These are phyloP conservation scores for Speleostelium caveatum DNA, from an alignment of 78 protist genomes.

Conservation along the genomic window DNA sequence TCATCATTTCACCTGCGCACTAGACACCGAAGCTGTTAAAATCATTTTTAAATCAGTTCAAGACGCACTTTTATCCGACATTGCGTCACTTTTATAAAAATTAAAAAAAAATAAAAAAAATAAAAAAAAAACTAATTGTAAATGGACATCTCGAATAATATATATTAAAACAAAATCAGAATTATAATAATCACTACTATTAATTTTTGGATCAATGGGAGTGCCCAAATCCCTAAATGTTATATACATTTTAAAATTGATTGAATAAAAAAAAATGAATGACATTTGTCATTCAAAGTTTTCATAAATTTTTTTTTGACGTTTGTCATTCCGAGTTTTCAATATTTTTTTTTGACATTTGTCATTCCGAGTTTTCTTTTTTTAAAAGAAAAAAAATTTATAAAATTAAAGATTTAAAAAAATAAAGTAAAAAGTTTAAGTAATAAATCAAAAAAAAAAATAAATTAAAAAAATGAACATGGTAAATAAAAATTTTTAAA, in stretches of 20 bases:
- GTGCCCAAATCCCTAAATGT: no score
- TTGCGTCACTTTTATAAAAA: constrained; percentile 17
- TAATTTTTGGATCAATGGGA: no score
- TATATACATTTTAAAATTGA: no score
- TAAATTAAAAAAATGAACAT: background rate
- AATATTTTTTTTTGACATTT: no score
- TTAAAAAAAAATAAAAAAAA: background rate
- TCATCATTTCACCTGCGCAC: constrained; percentile 86
- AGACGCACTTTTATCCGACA: constrained; percentile 17
- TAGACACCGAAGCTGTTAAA: constrained; percentile 77
- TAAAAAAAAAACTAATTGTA: background rate
- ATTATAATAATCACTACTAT: no score
- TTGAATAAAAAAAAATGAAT: background rate
- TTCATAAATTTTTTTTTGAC: no score
- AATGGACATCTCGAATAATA: no score
- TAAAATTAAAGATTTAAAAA: background rate
- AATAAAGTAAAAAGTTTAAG: background rate
- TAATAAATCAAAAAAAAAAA: background rate
- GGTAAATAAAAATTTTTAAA: background rate
- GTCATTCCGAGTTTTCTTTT: no score
- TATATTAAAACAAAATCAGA: no score
- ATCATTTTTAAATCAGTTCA: constrained; percentile 78
- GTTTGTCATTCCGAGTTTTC: no score
- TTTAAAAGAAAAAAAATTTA: background rate
- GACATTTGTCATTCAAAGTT: no score